A percentile compares a stretch with the other conserved stretches of the same genome.
Evolutionary conservation across 2,329 filamentous ascomycete genomes (phyloP).

Genomic region (Intubia oerlemansii): DNA sequence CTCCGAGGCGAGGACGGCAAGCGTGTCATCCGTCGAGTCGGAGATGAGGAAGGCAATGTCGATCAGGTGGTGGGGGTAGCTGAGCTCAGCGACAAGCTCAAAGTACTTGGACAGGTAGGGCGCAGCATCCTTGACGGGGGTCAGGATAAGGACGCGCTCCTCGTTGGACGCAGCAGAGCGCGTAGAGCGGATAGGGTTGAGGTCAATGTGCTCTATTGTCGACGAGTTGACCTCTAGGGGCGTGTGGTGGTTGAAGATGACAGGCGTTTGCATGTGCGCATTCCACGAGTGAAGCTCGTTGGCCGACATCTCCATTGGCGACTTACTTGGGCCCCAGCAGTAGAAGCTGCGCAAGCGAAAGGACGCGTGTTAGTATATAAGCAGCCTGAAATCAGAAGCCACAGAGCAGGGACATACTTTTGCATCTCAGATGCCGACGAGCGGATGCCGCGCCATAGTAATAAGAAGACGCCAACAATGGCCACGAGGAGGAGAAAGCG

Average conservation of each 20-base stretch:
- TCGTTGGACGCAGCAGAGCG: slow-evolving; percentile 56
- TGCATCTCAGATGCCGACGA: slow-evolving; percentile 72
- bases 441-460: slow-evolving; percentile 76
- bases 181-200: slow-evolving; percentile 71
- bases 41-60: slow-evolving; percentile 89
- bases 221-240: slow-evolving; percentile 66
- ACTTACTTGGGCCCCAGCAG: slow-evolving; percentile 86
- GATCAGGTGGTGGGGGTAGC: slow-evolving; percentile 87
- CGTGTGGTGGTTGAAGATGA: slow-evolving; percentile 89
- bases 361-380: slow-evolving; percentile 2
- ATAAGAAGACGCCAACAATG: slow-evolving; percentile 45
- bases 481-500: slow-evolving; percentile 57
- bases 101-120: slow-evolving; percentile 75
- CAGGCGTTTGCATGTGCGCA: slow-evolving; percentile 71
- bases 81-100: slow-evolving; percentile 71
- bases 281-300: slow-evolving; percentile 88
- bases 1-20: slow-evolving; percentile 69
- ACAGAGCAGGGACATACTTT: slow-evolving; percentile 51
- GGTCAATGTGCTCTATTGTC: slow-evolving; percentile 58
- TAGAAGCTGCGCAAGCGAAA: slow-evolving; percentile 53
- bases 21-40: slow-evolving; percentile 77
- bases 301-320: slow-evolving; percentile 85
- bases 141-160: slow-evolving; percentile 79
- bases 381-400: too few relatives aligned
- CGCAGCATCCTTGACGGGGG: slow-evolving; percentile 77